Base-by-base conservation (phyloP, 352 stramenopile genomes). In the Pythium aphanidermatum region DNA sequence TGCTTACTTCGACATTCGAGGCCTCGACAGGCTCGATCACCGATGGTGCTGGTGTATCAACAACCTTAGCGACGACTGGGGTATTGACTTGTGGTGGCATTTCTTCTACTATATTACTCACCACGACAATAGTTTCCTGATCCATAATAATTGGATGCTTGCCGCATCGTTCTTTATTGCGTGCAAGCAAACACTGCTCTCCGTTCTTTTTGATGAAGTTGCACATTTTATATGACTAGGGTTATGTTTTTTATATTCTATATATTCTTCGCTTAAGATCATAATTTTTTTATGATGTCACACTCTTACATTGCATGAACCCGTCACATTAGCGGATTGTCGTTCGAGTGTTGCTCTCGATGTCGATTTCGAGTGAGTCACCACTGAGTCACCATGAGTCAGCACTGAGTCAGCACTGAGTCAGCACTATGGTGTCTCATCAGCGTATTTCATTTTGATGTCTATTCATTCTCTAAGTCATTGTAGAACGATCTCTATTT, bases 61-160 rank as follows among this genome's bases (percentile, higher is more conserved):
- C 38, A 60, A 60, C 41, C 20, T 45, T 39, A 44, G 45, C 24
- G 24, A 53, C 27, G 35, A 45, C 45, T 53, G 45, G 45, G 27
- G 45, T 53, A 53, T 27, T 37, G 16, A 53, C 45, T 60, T 55
- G 43, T 23, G 52, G 44, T 17, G 52, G 44, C 52, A 60, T 60
- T 49, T 60, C 43, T 55, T 60, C 52, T 50, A 60, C 52, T 60
- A 60, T 60, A 60, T 38, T 59, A 46, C 20, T 51, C 31, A 35
- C 45, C 33, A 17, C 34, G 27, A 53, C 23, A 53, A 37, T 53
- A 45, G 17, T 53, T 45, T 53, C 23, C 27, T 51, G 17, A 51
- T 27, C 34, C 2, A 27, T 28, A 53, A 36, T 53, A 46, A 53
- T 53, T 37, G 21, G 45, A 53, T 53, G 45, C 32, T 53, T 53